Base-by-base conservation (phyloP, 2,329 filamentous ascomycete species). In the Pseudogymnoascus sp. region DNA sequence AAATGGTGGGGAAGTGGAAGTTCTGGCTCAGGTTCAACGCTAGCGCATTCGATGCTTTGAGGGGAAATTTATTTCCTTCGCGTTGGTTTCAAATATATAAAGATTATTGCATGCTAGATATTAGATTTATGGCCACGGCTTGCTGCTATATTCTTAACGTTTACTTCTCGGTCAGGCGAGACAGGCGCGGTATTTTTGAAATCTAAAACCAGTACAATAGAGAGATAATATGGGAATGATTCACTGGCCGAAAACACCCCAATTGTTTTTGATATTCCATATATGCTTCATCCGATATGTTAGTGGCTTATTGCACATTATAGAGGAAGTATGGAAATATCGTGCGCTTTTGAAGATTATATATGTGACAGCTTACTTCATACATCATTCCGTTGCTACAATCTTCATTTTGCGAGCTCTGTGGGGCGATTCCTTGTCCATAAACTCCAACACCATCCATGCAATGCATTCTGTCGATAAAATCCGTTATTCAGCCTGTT, bases 401-500 rank as follows among this genome's bases (percentile, higher is more conserved):
- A 35, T 55, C 28, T 33, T 28, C 28, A 55, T 33, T 55, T 14
- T 33, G 28, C 49, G n/a, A 35, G n/a, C 28, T 55, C 16, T 33
- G 49, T 55, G 49, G 8, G 49, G 49, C 49, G 49, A 55, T 55
- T 35, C 49, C 28, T 35, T 55, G 28, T 33, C 49, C 49, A 33
- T 55, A 55, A 55, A 55, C 49, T 55, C 49, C 49, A 33, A 19
- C 16, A 19, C 49, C 41, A 45, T n/a, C 49, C 49, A 33, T 55
- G 49, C 49, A 55, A 55, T 35, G 49, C 49, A 33, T 55, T 14
- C 9, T 35, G 49, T n/a, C 14, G 9, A 55, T 55, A 28, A 35
- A 55, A 55, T 35, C 49, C 49, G n/a, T 55, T 55, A 69, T 69
- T 66, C 64, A 36, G 25, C 62, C 36, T 14, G 9, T 58, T 61